Base-by-base conservation (phyloP, 345 rosid species). In the Iberis pinnata region DNA sequence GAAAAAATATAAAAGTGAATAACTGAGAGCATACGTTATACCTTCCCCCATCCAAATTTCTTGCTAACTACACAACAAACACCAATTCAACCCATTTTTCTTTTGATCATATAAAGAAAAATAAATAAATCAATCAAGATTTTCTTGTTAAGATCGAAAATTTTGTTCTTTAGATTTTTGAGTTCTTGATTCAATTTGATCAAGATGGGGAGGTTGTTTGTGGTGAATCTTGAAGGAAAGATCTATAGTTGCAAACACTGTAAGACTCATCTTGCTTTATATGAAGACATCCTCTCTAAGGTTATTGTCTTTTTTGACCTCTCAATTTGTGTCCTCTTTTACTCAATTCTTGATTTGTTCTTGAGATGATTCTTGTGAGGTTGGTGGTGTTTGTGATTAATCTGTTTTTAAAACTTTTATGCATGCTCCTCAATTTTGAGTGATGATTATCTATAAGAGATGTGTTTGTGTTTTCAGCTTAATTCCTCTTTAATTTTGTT, bases 161-260 rank as follows among this genome's bases (percentile, higher is more conserved):
- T 52, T 56, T 44, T 65, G 33, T 14, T 27, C 25, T 12, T 31
- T 19, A 29, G 33, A 29, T 46, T 67, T 48, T 38, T n/a, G 15
- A 6, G 37, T 43, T 49, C 1, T 48, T 56, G 24, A 24, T 25
- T 50, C 0, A 48, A 27, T 38, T 38, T 12, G 17, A 5, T n/a
- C 37, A 33, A 73, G 52, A 92, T 92, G 98, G 98, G 98, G 73
- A 85, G 93, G 78, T 32, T 92, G 62, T 92, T 85, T 72, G 72
- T 78, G 65, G 94, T 83, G 74, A 68, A 53, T 69, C 95, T 92
- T 6, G 94, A 92, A 74, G 95, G 98, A 62, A 85, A 70, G 83
- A 71, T 80, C 79, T 92, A 92, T 58, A 81, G 79, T 64, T 92
- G 98, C 77, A 83, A 83, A 69, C 86, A 92, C 83, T 92, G 98